Evolutionary conservation across 2,329 filamentous ascomycete species (phyloP), one percentile per base, ranked within the genome.

Genomic region (Xylaria arbuscula): DNA sequence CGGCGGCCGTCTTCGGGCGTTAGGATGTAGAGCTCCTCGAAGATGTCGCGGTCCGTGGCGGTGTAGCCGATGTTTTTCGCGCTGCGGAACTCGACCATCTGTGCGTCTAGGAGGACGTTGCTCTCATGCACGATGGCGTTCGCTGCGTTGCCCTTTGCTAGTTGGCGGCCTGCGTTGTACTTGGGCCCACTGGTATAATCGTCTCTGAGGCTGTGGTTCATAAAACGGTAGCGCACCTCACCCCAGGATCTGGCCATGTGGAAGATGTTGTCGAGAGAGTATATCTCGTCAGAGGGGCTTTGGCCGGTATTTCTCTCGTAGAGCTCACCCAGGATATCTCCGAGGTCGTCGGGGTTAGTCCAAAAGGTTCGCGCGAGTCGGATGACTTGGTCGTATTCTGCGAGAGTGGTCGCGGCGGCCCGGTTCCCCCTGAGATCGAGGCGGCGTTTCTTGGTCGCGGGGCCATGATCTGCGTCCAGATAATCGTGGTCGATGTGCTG

Each of bases 61-160:
- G 2, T 13, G 32, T 47, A 69, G 0, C 66, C 66, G 0, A 24
- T 36, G 15, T 28, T 24, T 1, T 22, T 32, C 2, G 57, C 10
- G 8, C 8, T 15, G 15, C n/a, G 17, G 15, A 67, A 62, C 17
- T 67, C 64, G 4, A 62, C 56, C n/a, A 71, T 28, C 5, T 11
- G 22, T 0, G 56, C 13, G 22, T 71, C 64, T 0, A 57, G 34
- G 2, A 56, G 28, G 6, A 71, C 13, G 10, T 64, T 63, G 9
- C 53, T 60, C 8, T 69, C 40, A 56, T 70, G 70, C 11, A 72
- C 34, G 0, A 62, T 24, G 1, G 3, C 3, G 17, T 72, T 72
- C 1, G 67, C 67, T 1, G 3, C n/a, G 2, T 55, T 54, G 13
- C 69, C 67, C 32, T 68, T 71, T 1, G 1, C 28, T 0, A 7